phyloP scores from a whole-genome alignment of 495 filamentous ascomycete species.

The Jackrogersella multiformis region DNA sequence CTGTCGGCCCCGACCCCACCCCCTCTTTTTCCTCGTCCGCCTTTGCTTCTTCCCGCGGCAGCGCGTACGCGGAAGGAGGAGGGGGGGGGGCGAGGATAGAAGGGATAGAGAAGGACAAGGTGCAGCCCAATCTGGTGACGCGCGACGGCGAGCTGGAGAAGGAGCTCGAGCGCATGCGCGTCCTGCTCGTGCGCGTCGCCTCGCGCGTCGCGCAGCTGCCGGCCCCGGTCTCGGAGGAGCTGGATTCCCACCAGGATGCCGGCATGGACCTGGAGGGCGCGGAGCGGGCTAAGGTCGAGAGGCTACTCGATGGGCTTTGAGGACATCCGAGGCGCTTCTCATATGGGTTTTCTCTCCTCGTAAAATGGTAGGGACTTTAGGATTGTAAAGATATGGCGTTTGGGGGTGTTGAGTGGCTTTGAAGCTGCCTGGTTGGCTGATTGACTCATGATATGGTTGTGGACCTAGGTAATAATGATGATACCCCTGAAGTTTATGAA shows the following conservation, averaged over 20 bases:
- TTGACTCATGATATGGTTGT: background rate
- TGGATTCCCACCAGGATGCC: constrained; percentile 14
- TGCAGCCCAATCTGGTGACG: constrained; percentile 82
- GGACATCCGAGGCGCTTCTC: background rate
- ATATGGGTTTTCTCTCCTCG: no score
- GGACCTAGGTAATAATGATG: constrained; percentile 11
- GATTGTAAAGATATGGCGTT: constrained; percentile 7
- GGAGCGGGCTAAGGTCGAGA: constrained; percentile 54
- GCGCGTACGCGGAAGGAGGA: background rate
- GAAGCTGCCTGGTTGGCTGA: constrained; percentile 8
- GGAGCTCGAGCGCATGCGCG: constrained; percentile 79
- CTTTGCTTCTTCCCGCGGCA: background rate
- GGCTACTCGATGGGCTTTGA: constrained; percentile 51
- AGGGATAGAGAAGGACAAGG: constrained; percentile 45
- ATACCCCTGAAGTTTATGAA: constrained; percentile 28
- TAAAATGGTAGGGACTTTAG: background rate
- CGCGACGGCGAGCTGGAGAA: constrained; percentile 75
- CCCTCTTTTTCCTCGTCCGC: background rate
- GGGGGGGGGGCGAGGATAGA: no score
- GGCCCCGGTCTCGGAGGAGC: constrained; percentile 31
- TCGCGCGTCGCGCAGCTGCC: constrained; percentile 62
- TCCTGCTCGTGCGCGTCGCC: constrained; percentile 75
- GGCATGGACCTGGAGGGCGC: constrained; percentile 47
- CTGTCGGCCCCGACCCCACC: background rate
- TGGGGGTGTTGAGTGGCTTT: background rate